These are phyloP conservation scores for Paraconiothyrium brasiliense DNA, from an alignment of 2,329 filamentous ascomycete species.

Conservation along the genomic window DNA sequence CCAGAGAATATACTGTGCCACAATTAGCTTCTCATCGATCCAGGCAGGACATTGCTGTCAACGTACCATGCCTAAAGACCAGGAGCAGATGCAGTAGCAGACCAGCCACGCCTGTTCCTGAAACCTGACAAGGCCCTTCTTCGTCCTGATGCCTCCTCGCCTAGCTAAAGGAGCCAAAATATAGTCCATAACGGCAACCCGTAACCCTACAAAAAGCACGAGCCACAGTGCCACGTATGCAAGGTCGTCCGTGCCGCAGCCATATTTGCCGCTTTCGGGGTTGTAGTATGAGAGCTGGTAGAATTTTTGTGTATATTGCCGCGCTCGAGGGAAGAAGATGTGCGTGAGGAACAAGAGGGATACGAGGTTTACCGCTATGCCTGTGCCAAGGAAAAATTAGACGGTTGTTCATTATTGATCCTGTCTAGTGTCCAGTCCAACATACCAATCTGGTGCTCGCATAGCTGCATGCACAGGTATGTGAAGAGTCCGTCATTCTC, in stretches of 20 bases:
- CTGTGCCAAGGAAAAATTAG: slow-evolving; percentile 54
- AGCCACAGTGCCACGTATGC: slow-evolving; percentile 82
- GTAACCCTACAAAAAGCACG: slow-evolving; percentile 84
- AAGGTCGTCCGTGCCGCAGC: slow-evolving; percentile 79
- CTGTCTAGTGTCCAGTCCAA: slow-evolving; percentile 19
- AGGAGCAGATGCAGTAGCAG: slow-evolving; percentile 83
- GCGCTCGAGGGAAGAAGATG: slow-evolving; percentile 80
- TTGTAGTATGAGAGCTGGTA: slow-evolving; percentile 88
- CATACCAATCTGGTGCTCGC: slow-evolving; percentile 83
- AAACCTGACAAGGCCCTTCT: slow-evolving; percentile 82
- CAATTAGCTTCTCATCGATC: slow-evolving; percentile 23
- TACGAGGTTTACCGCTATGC: slow-evolving; percentile 85
- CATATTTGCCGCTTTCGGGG: slow-evolving; percentile 72
- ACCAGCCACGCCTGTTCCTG: slow-evolving; percentile 94
- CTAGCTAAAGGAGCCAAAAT: slow-evolving; percentile 80
- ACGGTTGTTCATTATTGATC: neutral
- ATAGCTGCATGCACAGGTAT: slow-evolving; percentile 73
- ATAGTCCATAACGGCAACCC: slow-evolving; percentile 88
- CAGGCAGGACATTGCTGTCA: slow-evolving; percentile 20
- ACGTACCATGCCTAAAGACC: slow-evolving; percentile 81
- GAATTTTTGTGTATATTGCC: slow-evolving; percentile 84
- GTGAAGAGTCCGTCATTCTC: slow-evolving; percentile 70
- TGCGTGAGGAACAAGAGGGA: slow-evolving; percentile 85
- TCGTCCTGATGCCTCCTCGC: slow-evolving; percentile 74
- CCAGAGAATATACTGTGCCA: slow-evolving; percentile 76